A percentile compares a stretch with the other conserved stretches of the same genome.
Evolutionary conservation across 2,329 filamentous ascomycete species (phyloP).

Genomic region (Stagonosporopsis chrysanthemi): DNA sequence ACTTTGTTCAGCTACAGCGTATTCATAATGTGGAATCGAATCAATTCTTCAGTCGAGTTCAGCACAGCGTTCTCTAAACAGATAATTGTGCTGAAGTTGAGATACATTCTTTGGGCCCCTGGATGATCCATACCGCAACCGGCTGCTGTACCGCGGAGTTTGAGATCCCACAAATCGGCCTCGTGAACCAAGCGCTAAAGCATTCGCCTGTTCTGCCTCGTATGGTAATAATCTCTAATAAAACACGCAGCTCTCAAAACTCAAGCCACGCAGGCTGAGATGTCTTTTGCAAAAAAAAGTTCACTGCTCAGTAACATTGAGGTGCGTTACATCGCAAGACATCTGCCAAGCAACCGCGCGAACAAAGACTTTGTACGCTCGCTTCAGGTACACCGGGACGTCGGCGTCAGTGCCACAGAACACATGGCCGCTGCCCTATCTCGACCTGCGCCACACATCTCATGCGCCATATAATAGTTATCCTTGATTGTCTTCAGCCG

Average conservation of each 20-base stretch:
- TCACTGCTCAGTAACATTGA: too few species aligned
- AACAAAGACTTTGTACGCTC: neutral
- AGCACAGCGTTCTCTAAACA: too few species aligned
- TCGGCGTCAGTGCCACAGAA: neutral
- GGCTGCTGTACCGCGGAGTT: neutral
- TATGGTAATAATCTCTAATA: neutral
- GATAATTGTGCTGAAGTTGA: too few species aligned
- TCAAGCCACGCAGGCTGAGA: neutral
- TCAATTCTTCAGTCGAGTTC: too few species aligned
- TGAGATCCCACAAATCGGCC: neutral
- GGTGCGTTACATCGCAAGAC: too few species aligned
- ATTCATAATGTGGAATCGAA: too few species aligned
- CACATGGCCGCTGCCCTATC: neutral
- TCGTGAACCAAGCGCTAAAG: neutral
- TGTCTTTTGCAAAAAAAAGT: too few species aligned
- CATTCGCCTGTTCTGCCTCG: neutral
- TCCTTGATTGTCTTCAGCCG: neutral
- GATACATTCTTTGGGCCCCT: too few species aligned
- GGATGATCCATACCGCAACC: neutral
- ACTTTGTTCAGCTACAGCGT: too few species aligned
- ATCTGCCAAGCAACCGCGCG: too few species aligned
- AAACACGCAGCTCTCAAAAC: neutral
- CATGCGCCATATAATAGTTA: neutral
- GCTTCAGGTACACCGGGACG: neutral
- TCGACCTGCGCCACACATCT: neutral